Percentiles rank a stretch among this genome's conserved stretches.
These are phyloP conservation scores for Yueomyces sp. DNA, from an alignment of 805 yeast genomes.

Conservation along the genomic window DNA sequence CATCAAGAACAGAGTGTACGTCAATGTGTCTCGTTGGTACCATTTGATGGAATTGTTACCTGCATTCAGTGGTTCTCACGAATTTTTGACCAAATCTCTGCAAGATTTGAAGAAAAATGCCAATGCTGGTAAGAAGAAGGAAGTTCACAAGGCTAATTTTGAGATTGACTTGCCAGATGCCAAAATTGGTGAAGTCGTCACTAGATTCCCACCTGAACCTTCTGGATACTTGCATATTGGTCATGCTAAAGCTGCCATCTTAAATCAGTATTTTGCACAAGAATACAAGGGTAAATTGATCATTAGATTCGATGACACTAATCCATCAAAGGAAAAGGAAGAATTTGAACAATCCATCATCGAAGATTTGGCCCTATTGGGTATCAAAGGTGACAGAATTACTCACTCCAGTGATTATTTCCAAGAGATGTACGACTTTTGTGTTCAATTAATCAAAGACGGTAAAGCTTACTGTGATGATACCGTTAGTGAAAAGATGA, in stretches of 20 bases:
- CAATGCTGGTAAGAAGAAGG: conserved; percentile 60
- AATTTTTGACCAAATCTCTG: conserved; percentile 50
- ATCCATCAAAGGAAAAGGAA: conserved; percentile 89
- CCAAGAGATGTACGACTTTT: conserved; percentile 77
- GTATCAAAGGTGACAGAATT: conserved; percentile 80
- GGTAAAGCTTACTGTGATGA: conserved; percentile 98
- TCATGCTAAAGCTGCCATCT: conserved; percentile 95
- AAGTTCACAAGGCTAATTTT: conserved; percentile 84
- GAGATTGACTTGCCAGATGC: conserved; percentile 91
- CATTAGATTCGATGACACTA: conserved; percentile 95
- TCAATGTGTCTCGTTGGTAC: conserved; percentile 92
- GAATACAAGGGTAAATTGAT: conserved; percentile 93
- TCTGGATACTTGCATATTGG: conserved; percentile 97
- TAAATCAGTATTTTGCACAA: conserved; percentile 93
- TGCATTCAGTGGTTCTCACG: conserved; percentile 58
- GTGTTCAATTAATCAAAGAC: conserved; percentile 77
- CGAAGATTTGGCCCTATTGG: conserved; percentile 81
- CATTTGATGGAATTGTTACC: conserved; percentile 53
- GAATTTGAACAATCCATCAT: conserved; percentile 91
- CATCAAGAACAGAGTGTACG: conserved; percentile 69
- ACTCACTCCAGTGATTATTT: conserved; percentile 93
- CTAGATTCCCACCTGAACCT: conserved; percentile 99
- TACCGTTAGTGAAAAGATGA: conserved; percentile 87
- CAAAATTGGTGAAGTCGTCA: conserved; percentile 85
- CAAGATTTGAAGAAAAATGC: conserved; percentile 62